Evolutionary conservation across 2,329 filamentous ascomycete species (phyloP).

Genomic region (Cryphonectria parasitica): DNA sequence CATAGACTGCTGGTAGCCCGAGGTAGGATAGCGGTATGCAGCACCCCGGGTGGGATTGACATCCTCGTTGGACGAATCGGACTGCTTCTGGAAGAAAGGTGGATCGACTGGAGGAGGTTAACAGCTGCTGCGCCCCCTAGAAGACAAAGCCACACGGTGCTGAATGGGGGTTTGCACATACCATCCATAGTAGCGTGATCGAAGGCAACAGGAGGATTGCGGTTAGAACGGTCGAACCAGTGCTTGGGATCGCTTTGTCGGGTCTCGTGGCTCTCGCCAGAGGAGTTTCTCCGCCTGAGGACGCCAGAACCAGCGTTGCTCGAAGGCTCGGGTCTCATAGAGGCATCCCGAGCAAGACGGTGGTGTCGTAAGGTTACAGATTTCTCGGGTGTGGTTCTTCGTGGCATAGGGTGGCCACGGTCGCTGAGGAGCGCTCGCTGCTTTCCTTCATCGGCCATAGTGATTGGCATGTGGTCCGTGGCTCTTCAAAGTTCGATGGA

Average conservation of each 20-base stretch:
- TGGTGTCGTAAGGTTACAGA: constrained; percentile 55
- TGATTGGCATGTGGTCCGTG: constrained; percentile 17
- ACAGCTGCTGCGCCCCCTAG: background rate
- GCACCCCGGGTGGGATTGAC: constrained; percentile 18
- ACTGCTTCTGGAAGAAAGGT: constrained; percentile 59
- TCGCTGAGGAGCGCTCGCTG: constrained; percentile 33
- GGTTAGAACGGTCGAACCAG: constrained; percentile 60
- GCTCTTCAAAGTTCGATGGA: constrained; percentile 22
- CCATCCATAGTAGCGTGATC: constrained; percentile 53
- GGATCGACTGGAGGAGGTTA: constrained; percentile 48
- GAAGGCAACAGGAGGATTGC: constrained; percentile 49
- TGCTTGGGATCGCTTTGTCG: constrained; percentile 53
- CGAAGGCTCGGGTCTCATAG: constrained; percentile 31
- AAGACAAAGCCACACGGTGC: too few species aligned
- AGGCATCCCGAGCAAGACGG: constrained; percentile 48
- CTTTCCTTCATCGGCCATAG: constrained; percentile 39
- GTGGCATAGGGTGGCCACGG: constrained; percentile 47
- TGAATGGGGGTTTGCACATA: constrained; percentile 33
- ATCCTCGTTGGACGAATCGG: constrained; percentile 56
- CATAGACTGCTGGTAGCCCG: constrained; percentile 5
- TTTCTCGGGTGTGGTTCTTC: constrained; percentile 48
- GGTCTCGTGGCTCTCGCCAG: constrained; percentile 54
- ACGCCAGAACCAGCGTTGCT: constrained; percentile 28
- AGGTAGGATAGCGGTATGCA: constrained; percentile 33
- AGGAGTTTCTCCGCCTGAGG: constrained; percentile 46